Base-by-base conservation (phyloP, 192 early-diverging fungal species). In the Entomortierella beljakovae region DNA sequence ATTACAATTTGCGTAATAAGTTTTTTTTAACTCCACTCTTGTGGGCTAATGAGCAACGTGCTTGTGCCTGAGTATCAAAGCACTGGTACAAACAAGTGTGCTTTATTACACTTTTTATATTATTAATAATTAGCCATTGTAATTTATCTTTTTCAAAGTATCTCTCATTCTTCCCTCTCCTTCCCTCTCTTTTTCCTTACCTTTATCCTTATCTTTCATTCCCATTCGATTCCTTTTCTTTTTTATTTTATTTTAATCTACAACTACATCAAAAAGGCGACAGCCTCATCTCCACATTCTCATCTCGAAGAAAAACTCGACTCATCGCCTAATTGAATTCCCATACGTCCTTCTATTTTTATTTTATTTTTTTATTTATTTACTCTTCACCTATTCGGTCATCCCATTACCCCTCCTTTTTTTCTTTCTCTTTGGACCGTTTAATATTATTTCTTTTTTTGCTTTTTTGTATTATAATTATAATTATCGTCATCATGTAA, bases 241-340 rank as follows among this genome's bases (percentile, higher is more conserved):
- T 40, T 40, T 40, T 40, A 52, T 43, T 54, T 6, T 18, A 18
- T 40, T 34, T 8, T 1, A 31, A n/a, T n/a, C n/a, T n/a, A n/a
- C n/a, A n/a, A n/a, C n/a, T n/a, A n/a, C n/a, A n/a, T n/a, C n/a
- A n/a, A n/a, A n/a, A n/a, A n/a, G n/a, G n/a, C n/a, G n/a, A n/a
- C n/a, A n/a, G n/a, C n/a, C n/a, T n/a, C n/a, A n/a, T n/a, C 22
- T 58, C 55, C 9, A 23, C n/a, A 18, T 61, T 40, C 13, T 58
- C 23, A 28, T 59, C 22, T 28, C 37, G n/a, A n/a, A n/a, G n/a
- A n/a, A n/a, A n/a, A n/a, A n/a, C n/a, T n/a, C n/a, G n/a, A n/a
- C n/a, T n/a, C n/a, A n/a, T n/a, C n/a, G n/a, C n/a, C n/a, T n/a
- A n/a, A n/a, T n/a, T n/a, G n/a, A n/a, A n/a, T n/a, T n/a, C n/a